phyloP scores from a whole-genome alignment of 305 asterid species.

The Fraxinus latifolia region DNA sequence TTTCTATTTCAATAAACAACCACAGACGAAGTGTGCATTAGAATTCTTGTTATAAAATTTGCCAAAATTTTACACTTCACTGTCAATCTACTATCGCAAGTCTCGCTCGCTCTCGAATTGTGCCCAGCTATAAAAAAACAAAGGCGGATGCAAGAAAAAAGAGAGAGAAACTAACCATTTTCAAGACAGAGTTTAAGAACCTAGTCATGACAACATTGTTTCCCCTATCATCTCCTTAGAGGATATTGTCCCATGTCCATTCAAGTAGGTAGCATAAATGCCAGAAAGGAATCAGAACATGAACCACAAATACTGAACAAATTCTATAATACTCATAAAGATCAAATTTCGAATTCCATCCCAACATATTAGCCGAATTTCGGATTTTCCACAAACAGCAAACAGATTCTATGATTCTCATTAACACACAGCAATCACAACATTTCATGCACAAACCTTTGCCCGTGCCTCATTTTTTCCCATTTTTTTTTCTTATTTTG shows the following conservation, averaged over 20 bases:
- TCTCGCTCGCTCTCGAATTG: not conserved
- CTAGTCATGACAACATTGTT: not conserved
- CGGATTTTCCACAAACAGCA: not conserved
- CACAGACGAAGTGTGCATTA: not conserved
- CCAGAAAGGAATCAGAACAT: constrained; percentile 14
- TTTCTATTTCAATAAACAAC: not conserved
- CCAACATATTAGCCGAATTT: not conserved
- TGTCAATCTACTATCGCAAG: not conserved
- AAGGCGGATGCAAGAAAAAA: not conserved
- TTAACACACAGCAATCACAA: not conserved
- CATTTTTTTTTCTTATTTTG: not conserved
- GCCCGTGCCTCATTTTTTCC: not conserved
- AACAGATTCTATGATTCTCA: not conserved
- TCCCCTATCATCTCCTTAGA: not conserved
- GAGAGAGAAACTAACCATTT: not conserved
- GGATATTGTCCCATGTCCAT: not conserved
- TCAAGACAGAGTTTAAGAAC: not conserved
- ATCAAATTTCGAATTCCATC: not conserved
- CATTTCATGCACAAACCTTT: not conserved
- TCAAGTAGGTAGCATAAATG: not conserved
- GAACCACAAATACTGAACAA: constrained; percentile 6
- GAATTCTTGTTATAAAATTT: too few species aligned
- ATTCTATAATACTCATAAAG: not conserved
- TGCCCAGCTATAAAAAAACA: not conserved
- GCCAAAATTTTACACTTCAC: not conserved